Conservation (phyloP, 805 yeast genomes). For the Lipomyces chichibuensis region DNA sequence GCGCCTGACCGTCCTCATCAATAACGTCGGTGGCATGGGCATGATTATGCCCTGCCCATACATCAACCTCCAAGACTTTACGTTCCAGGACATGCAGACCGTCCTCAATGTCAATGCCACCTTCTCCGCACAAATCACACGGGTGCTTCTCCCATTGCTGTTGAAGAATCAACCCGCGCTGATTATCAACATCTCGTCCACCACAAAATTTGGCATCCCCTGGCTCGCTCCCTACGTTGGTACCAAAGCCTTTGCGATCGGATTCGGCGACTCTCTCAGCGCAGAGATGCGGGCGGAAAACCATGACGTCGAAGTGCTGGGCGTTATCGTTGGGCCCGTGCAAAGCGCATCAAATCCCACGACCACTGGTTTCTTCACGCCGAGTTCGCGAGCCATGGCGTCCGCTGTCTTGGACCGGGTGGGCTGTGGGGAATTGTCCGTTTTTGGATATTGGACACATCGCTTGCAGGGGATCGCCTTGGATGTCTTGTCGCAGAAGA, state of each 20-base stretch:
- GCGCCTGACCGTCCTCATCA: not conserved
- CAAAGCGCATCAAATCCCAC: not conserved
- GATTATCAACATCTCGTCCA: slow-evolving; percentile 1
- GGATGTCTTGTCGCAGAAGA: slow-evolving; percentile 1
- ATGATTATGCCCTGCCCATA: not conserved
- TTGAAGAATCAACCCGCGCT: not conserved
- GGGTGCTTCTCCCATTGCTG: not conserved
- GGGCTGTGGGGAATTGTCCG: not conserved
- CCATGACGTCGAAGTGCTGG: not conserved
- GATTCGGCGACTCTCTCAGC: not conserved
- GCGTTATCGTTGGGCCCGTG: not conserved
- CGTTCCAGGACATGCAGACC: not conserved
- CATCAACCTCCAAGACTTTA: not conserved
- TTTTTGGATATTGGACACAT: not conserved
- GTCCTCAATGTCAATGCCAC: not conserved
- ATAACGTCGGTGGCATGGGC: not conserved
- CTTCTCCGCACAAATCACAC: slow-evolving; percentile 1
- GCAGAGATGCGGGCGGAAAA: not conserved
- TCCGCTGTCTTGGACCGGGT: not conserved
- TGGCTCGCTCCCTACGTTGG: not conserved
- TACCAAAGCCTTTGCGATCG: slow-evolving; percentile 1
- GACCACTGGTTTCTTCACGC: not conserved
- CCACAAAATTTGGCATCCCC: not conserved
- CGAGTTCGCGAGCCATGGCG: not conserved
- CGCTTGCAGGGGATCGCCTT: not conserved